These are phyloP conservation scores for Malassezia japonica DNA, from an alignment of 1,284 basidiomycete species.

Conservation along the genomic window DNA sequence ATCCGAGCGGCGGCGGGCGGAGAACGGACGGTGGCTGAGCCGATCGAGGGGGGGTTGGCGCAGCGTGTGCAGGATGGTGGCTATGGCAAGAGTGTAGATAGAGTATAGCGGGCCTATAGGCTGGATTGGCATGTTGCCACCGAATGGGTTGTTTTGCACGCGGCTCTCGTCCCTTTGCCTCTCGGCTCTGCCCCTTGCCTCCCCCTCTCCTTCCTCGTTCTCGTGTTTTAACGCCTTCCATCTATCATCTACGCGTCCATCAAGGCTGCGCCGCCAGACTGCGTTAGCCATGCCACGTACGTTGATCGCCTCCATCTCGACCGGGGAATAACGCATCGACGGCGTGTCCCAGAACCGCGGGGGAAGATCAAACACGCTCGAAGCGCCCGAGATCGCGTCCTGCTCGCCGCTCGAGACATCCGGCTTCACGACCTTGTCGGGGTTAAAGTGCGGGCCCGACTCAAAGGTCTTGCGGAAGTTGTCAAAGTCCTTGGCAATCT, in stretches of 20 bases:
- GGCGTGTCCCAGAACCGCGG: constrained; percentile 42
- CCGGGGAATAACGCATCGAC: constrained; percentile 24
- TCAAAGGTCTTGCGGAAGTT: constrained; percentile 36
- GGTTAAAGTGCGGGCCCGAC: constrained; percentile 43
- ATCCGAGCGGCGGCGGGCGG: too few species aligned
- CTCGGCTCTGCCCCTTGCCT: too few species aligned
- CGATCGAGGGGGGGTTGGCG: too few species aligned
- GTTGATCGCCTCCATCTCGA: constrained; percentile 44
- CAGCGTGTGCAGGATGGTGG: too few species aligned
- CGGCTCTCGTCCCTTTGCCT: too few species aligned
- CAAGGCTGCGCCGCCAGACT: constrained; percentile 15
- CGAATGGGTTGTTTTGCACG: too few species aligned
- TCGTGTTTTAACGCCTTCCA: too few species aligned
- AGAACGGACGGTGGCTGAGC: too few species aligned
- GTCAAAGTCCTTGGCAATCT: constrained; percentile 27
- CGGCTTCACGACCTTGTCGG: constrained; percentile 26
- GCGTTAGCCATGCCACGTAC: constrained; percentile 18
- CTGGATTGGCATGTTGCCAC: too few species aligned
- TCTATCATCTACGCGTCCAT: constrained; percentile 1
- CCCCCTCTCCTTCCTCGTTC: too few species aligned
- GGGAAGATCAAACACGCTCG: constrained; percentile 25
- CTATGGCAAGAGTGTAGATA: too few species aligned
- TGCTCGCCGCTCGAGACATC: not conserved
- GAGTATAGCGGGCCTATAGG: too few species aligned
- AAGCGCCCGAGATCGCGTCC: constrained; percentile 14